Percentiles rank a stretch among this genome's conserved stretches.
These are phyloP conservation scores for Phoma sp. DNA, from an alignment of 2,329 filamentous ascomycete species.

Conservation along the genomic window DNA sequence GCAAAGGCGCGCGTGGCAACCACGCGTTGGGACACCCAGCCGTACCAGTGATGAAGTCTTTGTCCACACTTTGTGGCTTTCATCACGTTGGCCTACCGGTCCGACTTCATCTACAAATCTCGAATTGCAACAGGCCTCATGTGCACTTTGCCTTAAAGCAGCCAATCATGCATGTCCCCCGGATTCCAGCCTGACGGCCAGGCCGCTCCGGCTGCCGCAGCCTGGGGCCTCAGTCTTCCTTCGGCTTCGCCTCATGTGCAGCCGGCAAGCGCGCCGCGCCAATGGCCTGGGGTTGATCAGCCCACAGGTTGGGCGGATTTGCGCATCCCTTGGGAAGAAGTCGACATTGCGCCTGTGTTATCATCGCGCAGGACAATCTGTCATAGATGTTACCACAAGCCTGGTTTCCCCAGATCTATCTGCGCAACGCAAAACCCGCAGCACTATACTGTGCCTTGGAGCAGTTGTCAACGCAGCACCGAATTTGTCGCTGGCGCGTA, in stretches of 20 bases:
- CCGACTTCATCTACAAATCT: constrained; percentile 9
- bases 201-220: constrained; percentile 12
- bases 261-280: constrained; percentile 1
- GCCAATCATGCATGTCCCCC: constrained; percentile 17
- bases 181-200: constrained; percentile 12
- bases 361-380: neutral
- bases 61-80: neutral
- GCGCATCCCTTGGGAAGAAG: neutral
- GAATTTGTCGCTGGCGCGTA: neutral
- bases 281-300: constrained; percentile 4
- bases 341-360: constrained; percentile 1
- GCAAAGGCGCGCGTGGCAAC: neutral
- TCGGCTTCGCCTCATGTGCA: constrained; percentile 8
- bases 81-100: constrained; percentile 8
- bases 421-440: too few species aligned
- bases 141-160: neutral
- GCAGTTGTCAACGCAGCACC: neutral
- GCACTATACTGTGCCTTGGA: neutral
- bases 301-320: neutral
- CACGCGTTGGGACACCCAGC: neutral
- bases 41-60: neutral
- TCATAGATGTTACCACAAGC: neutral
- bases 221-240: constrained; percentile 1
- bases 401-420: neutral
- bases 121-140: neutral